Conservation (phyloP, 352 stramenopile species). For the Thalassiosira oceanica region DNA sequence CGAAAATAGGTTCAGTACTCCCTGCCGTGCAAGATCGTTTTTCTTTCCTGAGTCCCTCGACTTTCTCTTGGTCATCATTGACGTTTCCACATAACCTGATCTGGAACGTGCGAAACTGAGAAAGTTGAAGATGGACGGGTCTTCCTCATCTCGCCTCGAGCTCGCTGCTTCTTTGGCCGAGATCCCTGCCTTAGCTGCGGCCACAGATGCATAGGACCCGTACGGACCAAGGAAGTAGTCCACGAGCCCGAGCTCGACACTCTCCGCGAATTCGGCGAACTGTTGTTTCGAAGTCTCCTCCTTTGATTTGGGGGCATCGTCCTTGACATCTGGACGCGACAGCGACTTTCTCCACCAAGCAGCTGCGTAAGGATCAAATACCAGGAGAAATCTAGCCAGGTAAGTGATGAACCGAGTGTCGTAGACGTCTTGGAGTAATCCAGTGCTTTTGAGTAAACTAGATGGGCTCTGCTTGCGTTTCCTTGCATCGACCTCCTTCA, state of each 20-base stretch:
- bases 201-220: conserved; percentile 69
- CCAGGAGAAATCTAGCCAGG: conserved; percentile 75
- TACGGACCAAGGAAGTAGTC: conserved; percentile 81
- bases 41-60: conserved; percentile 23
- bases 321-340: conserved; percentile 1
- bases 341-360: conserved; percentile 65
- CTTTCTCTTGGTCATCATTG: conserved; percentile 14
- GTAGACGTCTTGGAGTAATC: conserved; percentile 75
- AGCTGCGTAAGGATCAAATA: conserved; percentile 72
- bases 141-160: background rate
- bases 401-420: conserved; percentile 78
- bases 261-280: conserved; percentile 81
- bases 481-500: conserved; percentile 18
- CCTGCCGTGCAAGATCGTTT: conserved; percentile 56
- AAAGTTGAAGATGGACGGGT: conserved; percentile 2
- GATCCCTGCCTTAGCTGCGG: conserved; percentile 68
- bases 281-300: conserved; percentile 21
- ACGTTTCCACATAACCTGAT: background rate
- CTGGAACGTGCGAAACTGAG: too few species aligned
- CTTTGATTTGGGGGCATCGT: background rate
- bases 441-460: conserved; percentile 38
- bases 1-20: conserved; percentile 76
- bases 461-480: conserved; percentile 13
- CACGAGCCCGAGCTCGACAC: conserved; percentile 74
- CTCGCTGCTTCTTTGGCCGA: conserved; percentile 54